Evolutionary conservation across 2,329 filamentous ascomycete genomes (phyloP).

Genomic region (Verticillium nonalfalfae): DNA sequence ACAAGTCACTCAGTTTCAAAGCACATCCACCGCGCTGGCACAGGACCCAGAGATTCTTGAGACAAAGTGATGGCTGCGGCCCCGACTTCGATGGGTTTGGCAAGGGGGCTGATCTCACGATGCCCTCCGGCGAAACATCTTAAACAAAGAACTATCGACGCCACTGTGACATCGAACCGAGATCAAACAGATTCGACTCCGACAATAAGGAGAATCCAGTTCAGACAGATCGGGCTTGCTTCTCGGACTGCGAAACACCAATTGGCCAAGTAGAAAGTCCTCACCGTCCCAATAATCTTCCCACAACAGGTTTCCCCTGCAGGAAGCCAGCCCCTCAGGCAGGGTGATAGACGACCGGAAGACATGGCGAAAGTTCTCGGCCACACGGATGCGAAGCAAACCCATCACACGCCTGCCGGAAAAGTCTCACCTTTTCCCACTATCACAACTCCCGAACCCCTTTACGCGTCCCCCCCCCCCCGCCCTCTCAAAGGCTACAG

Average conservation of each 20-base stretch:
- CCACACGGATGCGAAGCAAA: neutral
- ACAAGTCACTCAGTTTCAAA: neutral
- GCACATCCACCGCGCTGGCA: neutral
- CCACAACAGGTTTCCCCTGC: neutral
- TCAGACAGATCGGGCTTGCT: neutral
- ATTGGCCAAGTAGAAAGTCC: neutral
- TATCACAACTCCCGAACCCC: neutral
- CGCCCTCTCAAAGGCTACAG: neutral
- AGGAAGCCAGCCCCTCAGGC: neutral
- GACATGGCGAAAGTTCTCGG: neutral
- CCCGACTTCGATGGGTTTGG: neutral
- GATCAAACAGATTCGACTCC: neutral
- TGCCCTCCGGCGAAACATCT: neutral
- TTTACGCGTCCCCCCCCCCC: neutral
- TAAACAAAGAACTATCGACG: neutral
- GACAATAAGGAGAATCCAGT: too few species aligned
- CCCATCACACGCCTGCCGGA: neutral
- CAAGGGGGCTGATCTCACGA: neutral
- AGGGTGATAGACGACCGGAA: neutral
- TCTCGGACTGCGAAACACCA: neutral
- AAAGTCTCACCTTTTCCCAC: neutral
- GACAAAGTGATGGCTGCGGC: neutral
- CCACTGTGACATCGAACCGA: neutral
- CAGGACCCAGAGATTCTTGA: neutral
- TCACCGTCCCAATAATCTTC: neutral